Evolutionary conservation across 2,329 filamentous ascomycete species (phyloP).

Genomic region (Cadophora sp.): DNA sequence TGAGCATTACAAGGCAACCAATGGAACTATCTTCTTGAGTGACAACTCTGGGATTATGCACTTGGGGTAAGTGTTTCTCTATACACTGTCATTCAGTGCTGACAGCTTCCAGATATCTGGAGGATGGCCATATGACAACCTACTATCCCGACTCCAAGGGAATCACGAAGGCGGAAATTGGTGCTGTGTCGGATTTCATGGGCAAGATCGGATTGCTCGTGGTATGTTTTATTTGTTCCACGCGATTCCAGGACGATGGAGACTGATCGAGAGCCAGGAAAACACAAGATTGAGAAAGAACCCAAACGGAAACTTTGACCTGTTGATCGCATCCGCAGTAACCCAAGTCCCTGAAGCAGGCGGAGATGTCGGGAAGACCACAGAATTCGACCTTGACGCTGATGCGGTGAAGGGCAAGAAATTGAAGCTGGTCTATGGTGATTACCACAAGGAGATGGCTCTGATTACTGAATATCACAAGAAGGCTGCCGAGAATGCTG

Average conservation of each 20-base stretch:
- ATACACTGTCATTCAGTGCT: background rate
- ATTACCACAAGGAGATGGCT: conserved; percentile 75
- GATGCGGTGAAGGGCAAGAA: conserved; percentile 70
- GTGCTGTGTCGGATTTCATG: conserved; percentile 74
- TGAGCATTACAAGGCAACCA: conserved; percentile 70
- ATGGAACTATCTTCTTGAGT: conserved; percentile 75
- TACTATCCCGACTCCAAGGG: conserved; percentile 80
- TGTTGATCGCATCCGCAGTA: conserved; percentile 75
- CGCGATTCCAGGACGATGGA: background rate
- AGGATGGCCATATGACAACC: conserved; percentile 78
- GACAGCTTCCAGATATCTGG: conserved; percentile 52
- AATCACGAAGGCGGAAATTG: conserved; percentile 79
- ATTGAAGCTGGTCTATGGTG: conserved; percentile 76
- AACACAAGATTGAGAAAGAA: conserved; percentile 79
- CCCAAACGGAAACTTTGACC: conserved; percentile 68
- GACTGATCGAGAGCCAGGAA: conserved; percentile 53
- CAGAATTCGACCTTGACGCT: conserved; percentile 64
- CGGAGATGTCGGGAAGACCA: conserved; percentile 72
- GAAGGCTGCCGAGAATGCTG: conserved; percentile 71
- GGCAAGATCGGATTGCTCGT: conserved; percentile 73
- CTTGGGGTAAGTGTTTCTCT: conserved; percentile 59
- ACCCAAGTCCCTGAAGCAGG: conserved; percentile 65
- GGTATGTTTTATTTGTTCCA: conserved; percentile 29
- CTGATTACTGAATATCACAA: conserved; percentile 71
- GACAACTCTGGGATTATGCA: conserved; percentile 71